Evolutionary conservation across 2,329 filamentous ascomycete genomes (phyloP).

Genomic region (Aspergillus transmontanensis): DNA sequence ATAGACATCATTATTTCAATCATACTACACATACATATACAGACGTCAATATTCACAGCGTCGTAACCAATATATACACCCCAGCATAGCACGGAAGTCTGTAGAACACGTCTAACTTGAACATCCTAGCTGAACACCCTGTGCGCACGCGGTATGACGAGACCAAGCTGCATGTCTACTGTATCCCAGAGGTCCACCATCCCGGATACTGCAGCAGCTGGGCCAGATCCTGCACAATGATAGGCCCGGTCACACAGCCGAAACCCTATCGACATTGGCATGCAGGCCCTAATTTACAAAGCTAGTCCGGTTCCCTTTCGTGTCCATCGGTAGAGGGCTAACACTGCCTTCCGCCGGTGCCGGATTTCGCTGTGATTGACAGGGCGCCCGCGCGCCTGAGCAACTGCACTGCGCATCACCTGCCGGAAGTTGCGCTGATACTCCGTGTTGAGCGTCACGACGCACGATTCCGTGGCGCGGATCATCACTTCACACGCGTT

Average conservation of each 20-base stretch:
- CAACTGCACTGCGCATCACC: slow-evolving; percentile 89
- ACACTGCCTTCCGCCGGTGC: slow-evolving; percentile 76
- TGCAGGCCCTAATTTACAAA: slow-evolving; percentile 20
- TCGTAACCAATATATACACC: neutral
- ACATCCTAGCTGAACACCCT: neutral
- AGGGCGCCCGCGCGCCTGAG: slow-evolving; percentile 80
- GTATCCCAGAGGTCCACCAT: neutral
- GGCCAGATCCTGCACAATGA: neutral
- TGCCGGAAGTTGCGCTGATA: slow-evolving; percentile 96
- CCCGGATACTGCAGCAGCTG: neutral
- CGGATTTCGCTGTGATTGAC: slow-evolving; percentile 87
- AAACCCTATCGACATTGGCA: neutral
- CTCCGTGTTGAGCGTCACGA: slow-evolving; percentile 88
- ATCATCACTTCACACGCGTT: slow-evolving; percentile 92
- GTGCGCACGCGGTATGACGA: neutral
- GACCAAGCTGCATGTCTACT: neutral
- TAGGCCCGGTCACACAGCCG: neutral
- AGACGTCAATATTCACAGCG: neutral
- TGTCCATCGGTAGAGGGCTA: slow-evolving; percentile 87
- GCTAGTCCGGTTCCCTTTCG: slow-evolving; percentile 87
- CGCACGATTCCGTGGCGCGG: slow-evolving; percentile 86
- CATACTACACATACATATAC: slow-evolving; percentile 4
- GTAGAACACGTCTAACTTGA: neutral
- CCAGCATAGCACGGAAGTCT: neutral
- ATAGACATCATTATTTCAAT: neutral